Evolutionary conservation across 1,284 basidiomycete genomes (phyloP), one percentile per base, ranked within the genome.

Genomic region (Blastosporella zonata): DNA sequence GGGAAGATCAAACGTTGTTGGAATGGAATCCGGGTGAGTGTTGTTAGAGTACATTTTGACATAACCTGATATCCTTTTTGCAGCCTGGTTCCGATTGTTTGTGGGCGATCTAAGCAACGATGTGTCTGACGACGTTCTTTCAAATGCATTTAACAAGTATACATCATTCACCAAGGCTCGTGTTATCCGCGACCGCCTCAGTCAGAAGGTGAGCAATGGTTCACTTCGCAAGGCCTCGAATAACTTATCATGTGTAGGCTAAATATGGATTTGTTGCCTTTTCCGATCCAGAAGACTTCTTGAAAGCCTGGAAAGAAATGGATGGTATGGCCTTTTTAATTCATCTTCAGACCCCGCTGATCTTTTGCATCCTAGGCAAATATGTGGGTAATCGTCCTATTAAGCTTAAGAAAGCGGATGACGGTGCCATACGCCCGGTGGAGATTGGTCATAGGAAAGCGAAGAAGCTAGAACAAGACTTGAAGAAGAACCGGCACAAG

Each of bases 291-390:
- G 96, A 99, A 70, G 97, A 99, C 67, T 99, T 98, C 66, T 68
- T 99, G 50, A 93, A 84, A 60, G 97, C 97, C 6, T 99, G 97
- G 97, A 99, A 99, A 66, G 93, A 99, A 68, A 98, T 98, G 93
- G 93, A 99, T 67, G 96, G 95, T 89, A 60, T 47, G 87, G 63
- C 12, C 22, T 45, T 17, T 28, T 21, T 41, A 34, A 9, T 21
- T 29, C 18, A 15, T 25, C 33, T 48, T 3, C 45, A 42, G 28
- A 18, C 9, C 34, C 23, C 41, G 31, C 48, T 49, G 18, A 44
- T 53, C 50, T 18, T 18, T 6, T 34, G 15, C 29, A n/a, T 38
- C 6, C 9, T 57, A 95, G 93, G 93, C 57, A 97, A 97, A 74
- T 97, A 97, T 67, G 93, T 98, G 46, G 94, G 94, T 33, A 97